Evolutionary conservation across 345 rosid species (phyloP), one percentile per base, ranked within the genome.

Genomic region (Eucalyptus pumila): DNA sequence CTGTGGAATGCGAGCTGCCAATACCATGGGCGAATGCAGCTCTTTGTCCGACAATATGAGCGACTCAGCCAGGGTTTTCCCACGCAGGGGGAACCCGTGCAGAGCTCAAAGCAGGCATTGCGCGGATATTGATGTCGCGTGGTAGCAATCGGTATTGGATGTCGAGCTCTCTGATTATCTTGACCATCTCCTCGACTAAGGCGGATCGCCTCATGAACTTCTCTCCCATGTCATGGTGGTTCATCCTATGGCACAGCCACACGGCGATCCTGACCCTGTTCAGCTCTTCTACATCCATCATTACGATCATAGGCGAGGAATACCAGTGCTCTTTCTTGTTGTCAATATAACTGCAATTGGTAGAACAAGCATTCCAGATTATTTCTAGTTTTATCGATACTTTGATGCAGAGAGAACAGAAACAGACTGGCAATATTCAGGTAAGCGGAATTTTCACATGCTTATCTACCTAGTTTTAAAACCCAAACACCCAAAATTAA

Each of bases 171-270:
- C 91, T 93, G 88, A 97, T 94, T n/a, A 90, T 91, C 91, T 91
- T 95, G 62, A 94, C 92, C 92, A 97, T 88, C 90, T 97, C 99
- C 93, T 97, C 98, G 11, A 96, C 87, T 87, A 97, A 87, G 34
- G 87, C 91, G 48, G 95, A 88, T 90, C 99, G 94, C 89, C 99
- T 93, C 4, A 37, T 65, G 89, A 44, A 96, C 90, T 93, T 95
- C 89, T 94, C 97, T 27, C 95, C 97, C 95, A 95, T 95, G 94
- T 96, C 93, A 85, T 96, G 99, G 91, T 93, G 96, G 91, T 97
- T 97, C 91, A 96, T 96, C 89, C 87, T 93, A 88, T 96, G 99
- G 12, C 93, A 87, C 7, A 94, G 91, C 99, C 99, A 96, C 88
- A 96, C 89, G 4, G 96, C 96, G 11, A 96, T 89, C 93, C 89